Evolutionary conservation across 2,329 filamentous ascomycete species (phyloP), one percentile per base, ranked within the genome.

Genomic region (Rhynchosporium agropyri): DNA sequence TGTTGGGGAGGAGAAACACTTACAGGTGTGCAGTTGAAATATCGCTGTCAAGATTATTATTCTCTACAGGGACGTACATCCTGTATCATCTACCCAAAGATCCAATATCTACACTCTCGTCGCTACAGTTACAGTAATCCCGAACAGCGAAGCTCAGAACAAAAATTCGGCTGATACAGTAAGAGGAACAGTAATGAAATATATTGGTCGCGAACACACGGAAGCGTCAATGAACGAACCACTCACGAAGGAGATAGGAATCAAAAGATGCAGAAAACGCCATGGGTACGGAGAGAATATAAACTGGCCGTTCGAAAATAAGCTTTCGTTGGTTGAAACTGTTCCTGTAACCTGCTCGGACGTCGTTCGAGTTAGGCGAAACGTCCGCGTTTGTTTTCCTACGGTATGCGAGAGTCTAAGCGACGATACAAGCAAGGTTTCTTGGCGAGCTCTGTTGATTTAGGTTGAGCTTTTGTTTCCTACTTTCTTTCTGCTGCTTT

Each of bases 321-420:
- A 58, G 56, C 29, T 49, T 58, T 54, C 29, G 43, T 4, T 15
- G 29, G 33, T 6, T 58, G 56, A 58, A 58, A 58, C 56, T 49
- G 8, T 29, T 29, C 42, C 56, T 58, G 56, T 58, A 58, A 58
- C 56, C 43, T 15, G 56, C 56, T 58, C 43, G 40, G 56, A 58
- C 43, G 20, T 5, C 3, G 4, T 26, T 48, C 13, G 45, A 40
- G 9, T 28, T 33, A 42, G 45, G 12, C 56, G 45, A 58, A 58
- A 58, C 56, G 33, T 20, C 20, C 4, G 20, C 20, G 20, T 20
- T 38, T 36, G 48, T 38, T 26, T 53, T 36, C 13, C 1, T 20
- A 20, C 20, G 1, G 50, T 38, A 33, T 7, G 15, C 31, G 15
- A 7, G 10, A 9, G 9, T 7, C 9, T 54, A 54, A 53, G 50